A percentile compares a stretch with the other conserved stretches of the same genome.
Conservation (phyloP, 352 stramenopile genomes). For the Phytophthora sojae region DNA sequence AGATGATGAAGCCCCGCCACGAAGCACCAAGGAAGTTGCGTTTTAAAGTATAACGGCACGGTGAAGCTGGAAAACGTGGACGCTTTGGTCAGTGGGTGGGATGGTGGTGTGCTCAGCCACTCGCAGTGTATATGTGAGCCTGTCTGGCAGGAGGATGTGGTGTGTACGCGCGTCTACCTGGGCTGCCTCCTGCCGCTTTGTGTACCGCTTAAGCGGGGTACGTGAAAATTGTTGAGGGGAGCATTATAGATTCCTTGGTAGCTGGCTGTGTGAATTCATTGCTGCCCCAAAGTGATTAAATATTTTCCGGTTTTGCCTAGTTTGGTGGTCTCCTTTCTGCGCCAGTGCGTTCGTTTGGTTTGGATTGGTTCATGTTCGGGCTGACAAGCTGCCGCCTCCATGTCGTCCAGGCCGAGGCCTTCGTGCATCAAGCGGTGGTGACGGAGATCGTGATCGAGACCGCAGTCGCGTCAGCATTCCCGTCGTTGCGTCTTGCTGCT, state of each 20-base stretch:
- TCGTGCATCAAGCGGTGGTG: conserved; percentile 7
- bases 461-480: not conserved
- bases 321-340: conserved; percentile 15
- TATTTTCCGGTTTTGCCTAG: conserved; percentile 45
- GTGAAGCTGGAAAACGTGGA: conserved; percentile 22
- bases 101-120: conserved; percentile 9
- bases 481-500: conserved; percentile 6
- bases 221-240: conserved; percentile 36
- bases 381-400: conserved; percentile 25
- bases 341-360: not conserved
- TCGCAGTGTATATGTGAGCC: conserved; percentile 41
- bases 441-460: conserved; percentile 17
- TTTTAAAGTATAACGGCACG: conserved; percentile 65
- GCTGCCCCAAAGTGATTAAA: conserved; percentile 41
- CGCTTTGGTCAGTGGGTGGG: conserved; percentile 17
- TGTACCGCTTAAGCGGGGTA: conserved; percentile 28
- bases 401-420: conserved; percentile 10
- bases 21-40: conserved; percentile 78
- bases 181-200: conserved; percentile 24
- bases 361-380: conserved; percentile 16
- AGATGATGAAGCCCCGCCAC: conserved; percentile 36
- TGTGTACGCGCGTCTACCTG: conserved; percentile 22
- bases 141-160: conserved; percentile 20
- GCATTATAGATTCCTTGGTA: conserved; percentile 24
- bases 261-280: conserved; percentile 32